Conservation (phyloP, 192 early-diverging fungal genomes). For the Linnemannia hyalina region DNA sequence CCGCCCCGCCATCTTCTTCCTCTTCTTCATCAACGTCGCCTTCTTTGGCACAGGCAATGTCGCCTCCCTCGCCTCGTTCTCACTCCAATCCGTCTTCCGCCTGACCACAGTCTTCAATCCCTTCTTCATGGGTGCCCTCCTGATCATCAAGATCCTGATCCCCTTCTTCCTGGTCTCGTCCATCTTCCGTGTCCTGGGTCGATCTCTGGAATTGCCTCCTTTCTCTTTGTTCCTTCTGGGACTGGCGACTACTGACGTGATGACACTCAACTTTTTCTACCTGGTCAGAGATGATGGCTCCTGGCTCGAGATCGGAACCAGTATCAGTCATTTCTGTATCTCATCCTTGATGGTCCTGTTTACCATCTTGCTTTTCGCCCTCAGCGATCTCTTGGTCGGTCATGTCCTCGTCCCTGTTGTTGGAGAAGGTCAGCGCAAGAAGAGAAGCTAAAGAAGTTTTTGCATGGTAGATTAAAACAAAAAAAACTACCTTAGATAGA, state of each 20-base stretch:
- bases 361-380: conserved; percentile 87
- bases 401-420: conserved; percentile 48
- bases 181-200: conserved; percentile 82
- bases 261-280: conserved; percentile 98
- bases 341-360: conserved; percentile 93
- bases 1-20: conserved; percentile 78
- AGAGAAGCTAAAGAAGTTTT: conserved; percentile 25
- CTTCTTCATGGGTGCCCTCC: conserved; percentile 86
- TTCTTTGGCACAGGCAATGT: conserved; percentile 99
- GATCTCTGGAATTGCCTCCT: conserved; percentile 83
- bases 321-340: conserved; percentile 96
- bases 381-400: conserved; percentile 74
- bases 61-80: conserved; percentile 88
- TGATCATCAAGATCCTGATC: conserved; percentile 93
- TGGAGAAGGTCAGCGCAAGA: conserved; percentile 42
- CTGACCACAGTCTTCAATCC: conserved; percentile 93
- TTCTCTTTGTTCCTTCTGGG: conserved; percentile 91
- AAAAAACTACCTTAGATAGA: too few relatives aligned
- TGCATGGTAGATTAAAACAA: background rate
- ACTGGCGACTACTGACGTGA: conserved; percentile 89
- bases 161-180: conserved; percentile 94
- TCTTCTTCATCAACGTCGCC: conserved; percentile 92
- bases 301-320: conserved; percentile 98
- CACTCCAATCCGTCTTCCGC: conserved; percentile 89
- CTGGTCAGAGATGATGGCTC: conserved; percentile 91